phyloP scores from a whole-genome alignment of 768 basidiomycete species.

The Tremella fuciformis region DNA sequence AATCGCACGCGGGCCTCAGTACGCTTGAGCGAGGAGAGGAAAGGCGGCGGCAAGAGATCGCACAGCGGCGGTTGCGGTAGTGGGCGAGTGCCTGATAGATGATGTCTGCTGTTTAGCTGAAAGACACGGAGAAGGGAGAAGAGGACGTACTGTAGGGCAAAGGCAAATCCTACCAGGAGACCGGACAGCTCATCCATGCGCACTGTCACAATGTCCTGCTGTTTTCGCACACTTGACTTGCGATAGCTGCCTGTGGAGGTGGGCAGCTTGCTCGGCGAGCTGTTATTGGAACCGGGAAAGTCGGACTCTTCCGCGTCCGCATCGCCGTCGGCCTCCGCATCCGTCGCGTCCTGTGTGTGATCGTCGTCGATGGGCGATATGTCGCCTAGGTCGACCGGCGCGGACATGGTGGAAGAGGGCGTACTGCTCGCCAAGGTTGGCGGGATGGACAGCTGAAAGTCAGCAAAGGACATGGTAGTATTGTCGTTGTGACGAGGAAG shows the following conservation, averaged over 20 bases:
- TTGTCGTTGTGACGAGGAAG: neutral
- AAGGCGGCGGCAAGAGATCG: slow-evolving; percentile 47
- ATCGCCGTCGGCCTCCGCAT: neutral
- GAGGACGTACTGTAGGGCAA: slow-evolving; percentile 47
- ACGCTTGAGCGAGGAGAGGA: slow-evolving; percentile 44
- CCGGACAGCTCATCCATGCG: slow-evolving; percentile 42
- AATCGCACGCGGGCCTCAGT: slow-evolving; percentile 50
- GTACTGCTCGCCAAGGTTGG: neutral
- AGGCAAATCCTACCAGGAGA: slow-evolving; percentile 45
- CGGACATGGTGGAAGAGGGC: slow-evolving; percentile 1
- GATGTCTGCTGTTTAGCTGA: slow-evolving; percentile 31
- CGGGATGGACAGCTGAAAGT: slow-evolving; percentile 10
- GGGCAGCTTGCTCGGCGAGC: too few species aligned
- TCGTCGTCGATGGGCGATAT: neutral
- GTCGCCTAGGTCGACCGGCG: slow-evolving; percentile 18
- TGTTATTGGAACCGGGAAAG: too few species aligned
- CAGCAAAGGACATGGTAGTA: neutral
- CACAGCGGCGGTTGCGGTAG: slow-evolving; percentile 45
- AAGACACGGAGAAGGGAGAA: too few species aligned
- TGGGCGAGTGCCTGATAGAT: slow-evolving; percentile 41
- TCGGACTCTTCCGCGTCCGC: too few species aligned
- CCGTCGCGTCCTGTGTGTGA: neutral
- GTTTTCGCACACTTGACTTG: neutral
- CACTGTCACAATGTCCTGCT: slow-evolving; percentile 17
- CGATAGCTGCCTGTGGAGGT: too few species aligned